phyloP scores from a whole-genome alignment of 2,329 filamentous ascomycete genomes.

The Stromatinia cepivora region DNA sequence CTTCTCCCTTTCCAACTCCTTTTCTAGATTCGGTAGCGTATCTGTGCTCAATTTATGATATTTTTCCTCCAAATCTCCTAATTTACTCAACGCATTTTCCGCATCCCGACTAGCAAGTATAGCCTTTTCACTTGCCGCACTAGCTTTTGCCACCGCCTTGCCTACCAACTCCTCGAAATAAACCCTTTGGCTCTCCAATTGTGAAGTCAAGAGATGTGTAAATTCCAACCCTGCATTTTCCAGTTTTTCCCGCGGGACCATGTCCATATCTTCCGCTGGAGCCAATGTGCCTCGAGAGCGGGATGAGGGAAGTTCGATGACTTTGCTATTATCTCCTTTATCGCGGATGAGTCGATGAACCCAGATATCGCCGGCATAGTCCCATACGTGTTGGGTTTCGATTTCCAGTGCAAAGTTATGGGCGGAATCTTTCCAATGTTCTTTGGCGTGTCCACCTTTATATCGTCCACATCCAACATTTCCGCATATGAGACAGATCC shows the following conservation, averaged over 20 bases:
- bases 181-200: constrained; percentile 86
- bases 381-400: constrained; percentile 93
- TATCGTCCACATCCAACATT: constrained; percentile 93
- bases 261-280: constrained; percentile 54
- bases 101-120: constrained; percentile 59
- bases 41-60: constrained; percentile 51
- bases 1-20: constrained; percentile 67
- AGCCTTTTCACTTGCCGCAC: constrained; percentile 67
- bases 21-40: constrained; percentile 68
- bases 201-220: constrained; percentile 86
- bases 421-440: constrained; percentile 84
- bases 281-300: constrained; percentile 20
- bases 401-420: constrained; percentile 94
- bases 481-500: constrained; percentile 94
- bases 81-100: constrained; percentile 50
- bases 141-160: constrained; percentile 86
- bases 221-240: constrained; percentile 89
- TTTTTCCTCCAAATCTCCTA: constrained; percentile 54
- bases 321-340: constrained; percentile 80
- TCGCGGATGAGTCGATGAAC: constrained; percentile 93
- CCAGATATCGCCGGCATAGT: constrained; percentile 93
- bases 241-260: constrained; percentile 67
- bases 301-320: constrained; percentile 76
- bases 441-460: constrained; percentile 88
- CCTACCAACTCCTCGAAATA: constrained; percentile 94